Conservation (phyloP, 495 filamentous ascomycete species). For the Neurospora sp. region DNA sequence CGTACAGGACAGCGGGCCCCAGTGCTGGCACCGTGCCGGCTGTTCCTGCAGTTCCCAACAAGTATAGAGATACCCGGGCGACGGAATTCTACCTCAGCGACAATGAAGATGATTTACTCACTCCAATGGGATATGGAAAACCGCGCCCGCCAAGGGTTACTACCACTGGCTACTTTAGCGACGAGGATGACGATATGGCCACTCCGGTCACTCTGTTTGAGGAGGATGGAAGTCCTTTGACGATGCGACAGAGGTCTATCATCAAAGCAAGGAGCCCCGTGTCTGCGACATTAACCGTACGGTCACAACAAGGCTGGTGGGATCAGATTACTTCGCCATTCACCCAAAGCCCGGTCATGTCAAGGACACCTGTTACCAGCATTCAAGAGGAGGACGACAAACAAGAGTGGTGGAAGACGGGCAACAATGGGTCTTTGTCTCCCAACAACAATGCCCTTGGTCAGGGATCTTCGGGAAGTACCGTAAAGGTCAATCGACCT, state of each 20-base stretch:
- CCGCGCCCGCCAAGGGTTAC: background rate
- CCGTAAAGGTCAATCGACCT: background rate
- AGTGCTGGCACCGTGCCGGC: background rate
- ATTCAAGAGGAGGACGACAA: background rate
- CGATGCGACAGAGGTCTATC: slow-evolving; percentile 20
- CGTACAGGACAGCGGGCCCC: background rate
- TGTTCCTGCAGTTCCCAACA: slow-evolving; percentile 4
- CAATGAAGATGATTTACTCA: background rate
- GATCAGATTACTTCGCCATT: slow-evolving; percentile 75
- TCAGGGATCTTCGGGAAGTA: background rate
- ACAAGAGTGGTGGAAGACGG: slow-evolving; percentile 28
- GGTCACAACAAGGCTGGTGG: slow-evolving; percentile 70
- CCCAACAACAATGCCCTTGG: slow-evolving; percentile 6
- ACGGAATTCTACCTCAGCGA: background rate
- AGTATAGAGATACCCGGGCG: background rate
- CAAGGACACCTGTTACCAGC: slow-evolving; percentile 1
- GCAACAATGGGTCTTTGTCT: slow-evolving; percentile 18
- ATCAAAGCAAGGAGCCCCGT: slow-evolving; percentile 14
- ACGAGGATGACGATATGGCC: slow-evolving; percentile 25
- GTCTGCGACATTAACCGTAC: slow-evolving; percentile 15
- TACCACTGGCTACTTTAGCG: slow-evolving; percentile 15
- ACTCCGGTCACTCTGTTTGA: slow-evolving; percentile 39
- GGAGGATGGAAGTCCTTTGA: slow-evolving; percentile 33
- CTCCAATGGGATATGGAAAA: slow-evolving; percentile 2
- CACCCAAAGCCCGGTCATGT: slow-evolving; percentile 9